phyloP scores from a whole-genome alignment of 2,329 filamentous ascomycete species.

The Penicillium sp. region DNA sequence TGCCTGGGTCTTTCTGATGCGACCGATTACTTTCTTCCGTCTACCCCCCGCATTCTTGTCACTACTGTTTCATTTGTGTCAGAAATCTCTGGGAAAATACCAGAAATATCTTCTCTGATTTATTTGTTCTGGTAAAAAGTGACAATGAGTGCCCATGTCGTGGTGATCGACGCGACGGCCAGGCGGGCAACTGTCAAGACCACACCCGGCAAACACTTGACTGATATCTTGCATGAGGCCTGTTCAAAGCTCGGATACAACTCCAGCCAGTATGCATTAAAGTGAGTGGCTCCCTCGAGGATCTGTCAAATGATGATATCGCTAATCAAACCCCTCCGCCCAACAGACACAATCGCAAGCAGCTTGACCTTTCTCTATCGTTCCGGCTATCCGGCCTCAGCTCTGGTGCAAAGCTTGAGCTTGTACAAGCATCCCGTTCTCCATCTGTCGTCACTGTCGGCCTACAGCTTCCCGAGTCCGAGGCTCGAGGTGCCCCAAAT shows the following conservation, averaged over 20 bases:
- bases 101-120: conserved; percentile 3
- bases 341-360: conserved; percentile 75
- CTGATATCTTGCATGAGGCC: conserved; percentile 83
- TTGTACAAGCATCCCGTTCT: conserved; percentile 83
- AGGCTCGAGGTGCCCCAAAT: conserved; percentile 63
- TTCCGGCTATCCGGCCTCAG: conserved; percentile 80
- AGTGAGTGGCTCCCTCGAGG: conserved; percentile 54
- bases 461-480: conserved; percentile 77
- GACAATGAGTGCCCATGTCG: conserved; percentile 82
- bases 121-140: background rate
- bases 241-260: conserved; percentile 78
- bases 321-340: conserved; percentile 12
- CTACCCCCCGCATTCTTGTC: conserved; percentile 11
- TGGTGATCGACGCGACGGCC: conserved; percentile 79
- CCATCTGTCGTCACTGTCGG: conserved; percentile 84
- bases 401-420: conserved; percentile 87
- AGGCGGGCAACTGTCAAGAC: conserved; percentile 81
- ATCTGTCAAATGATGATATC: background rate
- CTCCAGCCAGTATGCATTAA: conserved; percentile 75
- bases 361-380: conserved; percentile 79
- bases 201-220: conserved; percentile 75
- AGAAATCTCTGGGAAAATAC: background rate
- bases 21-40: conserved; percentile 30
- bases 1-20: conserved; percentile 27
- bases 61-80: background rate